Conservation (phyloP, 306 rosid genomes). For the Abrus pulchellus region DNA sequence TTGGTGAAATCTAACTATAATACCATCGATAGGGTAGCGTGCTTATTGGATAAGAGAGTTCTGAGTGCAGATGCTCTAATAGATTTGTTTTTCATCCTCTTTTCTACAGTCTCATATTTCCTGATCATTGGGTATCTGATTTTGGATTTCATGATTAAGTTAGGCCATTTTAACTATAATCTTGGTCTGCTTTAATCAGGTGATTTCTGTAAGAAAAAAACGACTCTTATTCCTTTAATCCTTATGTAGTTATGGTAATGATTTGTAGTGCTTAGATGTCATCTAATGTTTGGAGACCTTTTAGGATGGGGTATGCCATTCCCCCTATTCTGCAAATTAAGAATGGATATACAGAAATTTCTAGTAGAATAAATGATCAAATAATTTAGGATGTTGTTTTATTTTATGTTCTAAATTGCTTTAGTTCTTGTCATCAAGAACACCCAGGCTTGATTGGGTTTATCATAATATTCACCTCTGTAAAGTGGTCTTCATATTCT, state of each 20-base stretch:
- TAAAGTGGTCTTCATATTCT: slow-evolving; percentile 6
- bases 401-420: slow-evolving; percentile 20
- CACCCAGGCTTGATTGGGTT: slow-evolving; percentile 18
- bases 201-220: not conserved
- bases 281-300: not conserved
- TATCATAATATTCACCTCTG: not conserved
- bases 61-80: slow-evolving; percentile 18
- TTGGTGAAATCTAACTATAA: slow-evolving; percentile 28
- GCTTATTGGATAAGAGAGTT: slow-evolving; percentile 33
- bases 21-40: slow-evolving; percentile 34
- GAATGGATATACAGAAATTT: slow-evolving; percentile 8
- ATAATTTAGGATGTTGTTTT: slow-evolving; percentile 13
- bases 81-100: slow-evolving; percentile 24
- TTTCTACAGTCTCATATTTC: slow-evolving; percentile 22
- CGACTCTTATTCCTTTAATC: not conserved
- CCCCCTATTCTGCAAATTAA: slow-evolving; percentile 8
- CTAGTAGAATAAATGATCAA: not conserved
- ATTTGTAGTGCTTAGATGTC: slow-evolving; percentile 6
- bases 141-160: slow-evolving; percentile 13
- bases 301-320: not conserved
- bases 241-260: slow-evolving; percentile 2
- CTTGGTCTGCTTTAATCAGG: not conserved
- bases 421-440: slow-evolving; percentile 5
- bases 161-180: slow-evolving; percentile 1
- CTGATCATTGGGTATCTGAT: slow-evolving; percentile 38